Base-by-base conservation (phyloP, 2,329 filamentous ascomycete species). In the Epichloe sylvatica region DNA sequence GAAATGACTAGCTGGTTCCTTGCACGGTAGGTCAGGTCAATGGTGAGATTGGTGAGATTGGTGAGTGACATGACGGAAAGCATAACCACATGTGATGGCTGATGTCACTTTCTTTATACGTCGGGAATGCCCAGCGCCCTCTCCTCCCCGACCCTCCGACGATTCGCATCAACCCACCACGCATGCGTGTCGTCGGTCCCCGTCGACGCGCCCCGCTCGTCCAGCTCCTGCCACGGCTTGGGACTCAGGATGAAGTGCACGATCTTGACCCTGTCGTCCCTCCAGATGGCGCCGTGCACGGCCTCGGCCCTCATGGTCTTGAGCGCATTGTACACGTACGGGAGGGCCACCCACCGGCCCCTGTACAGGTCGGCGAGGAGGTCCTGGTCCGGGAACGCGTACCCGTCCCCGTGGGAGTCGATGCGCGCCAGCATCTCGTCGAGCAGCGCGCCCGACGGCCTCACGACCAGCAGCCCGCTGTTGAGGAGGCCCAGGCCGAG, bases 291-390 rank as follows among this genome's bases (percentile, higher is more conserved):
- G 30, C 64, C 62, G 57, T 82, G 78, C 33, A 80, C 76, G 12
- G 66, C 69, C 15, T 67, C 57, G 70, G 70, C 70, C 15, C 75
- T 65, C 67, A 81, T 53, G 15, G 78, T 80, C 71, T 81, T 81
- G 53, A 82, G 70, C 9, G 76, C 78, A 55, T 82, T 82, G 61
- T 81, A 81, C 13, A 73, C 65, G 56, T 81, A 81, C 1, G 77
- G 76, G 56, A 82, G 65, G 5, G 74, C 60, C 12, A 76, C 72
- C 78, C 78, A 82, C 35, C 75, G 68, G 35, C 68, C 72, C 11
- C 62, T 62, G 64, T 76, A 82, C 21, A 80, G 62, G 45, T 75
- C 72, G 3, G 73, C 72, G 19, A 82, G 68, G 45, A 82, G 66
- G 34, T 69, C 72, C 65, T 82, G 78, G 59, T 82, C 78, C 33